These are phyloP conservation scores for Fraxinus platypoda DNA, from an alignment of 305 asterid genomes.

Conservation along the genomic window DNA sequence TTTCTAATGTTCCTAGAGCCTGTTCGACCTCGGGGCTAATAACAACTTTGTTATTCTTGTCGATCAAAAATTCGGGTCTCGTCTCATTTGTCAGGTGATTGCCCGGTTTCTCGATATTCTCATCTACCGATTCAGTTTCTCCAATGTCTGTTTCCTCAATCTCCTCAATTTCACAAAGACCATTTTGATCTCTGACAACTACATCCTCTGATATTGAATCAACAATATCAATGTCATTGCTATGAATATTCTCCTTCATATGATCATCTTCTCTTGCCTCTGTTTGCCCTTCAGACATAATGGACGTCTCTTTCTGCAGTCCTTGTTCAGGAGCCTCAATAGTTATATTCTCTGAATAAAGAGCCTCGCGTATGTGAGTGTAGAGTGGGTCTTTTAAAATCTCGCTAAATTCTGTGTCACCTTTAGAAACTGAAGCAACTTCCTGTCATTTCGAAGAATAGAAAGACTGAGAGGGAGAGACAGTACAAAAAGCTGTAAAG, in stretches of 20 bases:
- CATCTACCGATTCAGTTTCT: constrained; percentile 14
- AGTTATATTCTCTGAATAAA: constrained; percentile 35
- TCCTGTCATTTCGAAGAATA: constrained; percentile 41
- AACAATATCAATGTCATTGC: neutral
- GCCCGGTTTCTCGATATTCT: neutral
- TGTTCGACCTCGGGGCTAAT: constrained; percentile 57
- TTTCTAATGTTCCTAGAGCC: constrained; percentile 64
- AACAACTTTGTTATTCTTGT: constrained; percentile 23
- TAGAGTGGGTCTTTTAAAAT: constrained; percentile 61
- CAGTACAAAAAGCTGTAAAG: neutral
- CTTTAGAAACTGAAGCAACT: constrained; percentile 67
- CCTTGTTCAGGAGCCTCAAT: constrained; percentile 25
- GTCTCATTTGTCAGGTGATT: constrained; percentile 19
- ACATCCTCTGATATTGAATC: constrained; percentile 21
- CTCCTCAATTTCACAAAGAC: constrained; percentile 48
- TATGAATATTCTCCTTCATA: constrained; percentile 12
- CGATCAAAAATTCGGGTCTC: neutral
- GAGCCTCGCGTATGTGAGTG: constrained; percentile 52
- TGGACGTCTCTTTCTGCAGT: constrained; percentile 12
- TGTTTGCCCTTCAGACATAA: constrained; percentile 28
- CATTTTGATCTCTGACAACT: constrained; percentile 17
- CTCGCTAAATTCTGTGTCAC: constrained; percentile 46
- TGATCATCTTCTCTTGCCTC: constrained; percentile 20
- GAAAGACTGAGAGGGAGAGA: neutral
- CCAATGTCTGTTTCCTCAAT: constrained; percentile 39